phyloP scores from a whole-genome alignment of 2,329 filamentous ascomycete species.

The Neofusicoccum ribis region DNA sequence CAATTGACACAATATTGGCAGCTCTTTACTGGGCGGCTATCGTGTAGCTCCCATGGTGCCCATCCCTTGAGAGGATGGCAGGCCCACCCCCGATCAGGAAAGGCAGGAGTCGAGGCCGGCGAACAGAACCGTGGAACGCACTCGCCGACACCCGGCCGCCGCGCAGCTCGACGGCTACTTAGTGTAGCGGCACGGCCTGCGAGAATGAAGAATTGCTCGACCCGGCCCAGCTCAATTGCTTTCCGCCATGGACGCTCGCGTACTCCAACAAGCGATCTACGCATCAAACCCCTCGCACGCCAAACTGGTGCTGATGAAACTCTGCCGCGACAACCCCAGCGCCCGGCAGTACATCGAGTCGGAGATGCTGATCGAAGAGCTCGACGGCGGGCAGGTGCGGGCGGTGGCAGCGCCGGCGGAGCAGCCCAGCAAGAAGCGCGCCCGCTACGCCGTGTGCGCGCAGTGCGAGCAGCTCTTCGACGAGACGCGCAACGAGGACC shows the following conservation, averaged over 20 bases:
- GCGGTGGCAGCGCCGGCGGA: not conserved
- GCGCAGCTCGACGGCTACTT: not conserved
- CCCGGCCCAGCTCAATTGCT: not conserved
- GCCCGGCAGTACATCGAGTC: not conserved
- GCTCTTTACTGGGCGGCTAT: not conserved
- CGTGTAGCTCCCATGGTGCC: not conserved
- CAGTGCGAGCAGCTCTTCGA: not conserved
- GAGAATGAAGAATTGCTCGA: too few species aligned
- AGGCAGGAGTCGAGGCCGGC: not conserved
- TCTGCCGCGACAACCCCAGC: not conserved
- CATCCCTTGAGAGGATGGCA: not conserved
- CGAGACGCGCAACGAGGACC: not conserved
- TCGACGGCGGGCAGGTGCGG: not conserved
- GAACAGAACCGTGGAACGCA: not conserved
- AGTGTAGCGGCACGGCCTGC: not conserved
- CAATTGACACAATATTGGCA: not conserved
- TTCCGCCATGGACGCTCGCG: not conserved
- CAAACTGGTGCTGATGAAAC: not conserved
- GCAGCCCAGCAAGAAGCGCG: not conserved
- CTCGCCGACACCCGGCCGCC: not conserved
- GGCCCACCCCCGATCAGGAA: not conserved
- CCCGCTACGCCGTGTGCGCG: not conserved
- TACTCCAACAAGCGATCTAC: not conserved
- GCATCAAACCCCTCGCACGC: not conserved
- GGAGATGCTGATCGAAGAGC: not conserved